A percentile compares a stretch with the other conserved stretches of the same genome.
These are phyloP conservation scores for Fusarium udum DNA, from an alignment of 2,329 filamentous ascomycete genomes.

Conservation along the genomic window DNA sequence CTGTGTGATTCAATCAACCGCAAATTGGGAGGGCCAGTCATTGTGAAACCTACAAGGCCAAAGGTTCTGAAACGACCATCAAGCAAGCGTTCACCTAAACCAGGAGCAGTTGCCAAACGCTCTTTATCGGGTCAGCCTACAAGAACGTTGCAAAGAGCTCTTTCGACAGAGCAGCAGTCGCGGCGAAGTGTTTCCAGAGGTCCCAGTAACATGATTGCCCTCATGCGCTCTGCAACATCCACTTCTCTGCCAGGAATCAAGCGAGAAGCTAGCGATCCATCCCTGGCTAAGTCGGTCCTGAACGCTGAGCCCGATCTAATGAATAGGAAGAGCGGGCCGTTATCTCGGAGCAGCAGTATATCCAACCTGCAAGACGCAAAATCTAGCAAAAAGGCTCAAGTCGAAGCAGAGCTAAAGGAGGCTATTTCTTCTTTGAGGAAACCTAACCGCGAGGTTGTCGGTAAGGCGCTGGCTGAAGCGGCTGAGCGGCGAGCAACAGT, in stretches of 20 bases:
- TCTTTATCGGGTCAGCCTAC: slow-evolving; percentile 52
- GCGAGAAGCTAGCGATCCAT: slow-evolving; percentile 72
- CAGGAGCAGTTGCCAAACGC: slow-evolving; percentile 63
- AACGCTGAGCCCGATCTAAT: slow-evolving; percentile 51
- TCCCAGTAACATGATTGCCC: slow-evolving; percentile 66
- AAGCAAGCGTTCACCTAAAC: slow-evolving; percentile 57
- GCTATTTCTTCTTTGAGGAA: slow-evolving; percentile 79
- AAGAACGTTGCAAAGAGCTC: slow-evolving; percentile 69
- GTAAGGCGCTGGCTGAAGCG: slow-evolving; percentile 72
- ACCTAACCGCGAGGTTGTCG: slow-evolving; percentile 77
- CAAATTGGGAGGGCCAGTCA: slow-evolving; percentile 78
- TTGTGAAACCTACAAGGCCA: slow-evolving; percentile 63
- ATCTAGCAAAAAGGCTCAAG: slow-evolving; percentile 70
- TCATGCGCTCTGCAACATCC: slow-evolving; percentile 75
- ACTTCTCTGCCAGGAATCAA: slow-evolving; percentile 70
- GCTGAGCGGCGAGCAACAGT: slow-evolving; percentile 68
- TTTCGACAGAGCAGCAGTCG: slow-evolving; percentile 66
- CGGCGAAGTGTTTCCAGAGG: slow-evolving; percentile 65
- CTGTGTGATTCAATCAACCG: slow-evolving; percentile 75
- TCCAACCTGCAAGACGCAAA: slow-evolving; percentile 64
- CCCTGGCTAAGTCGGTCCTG: slow-evolving; percentile 59
- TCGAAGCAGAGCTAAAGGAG: slow-evolving; percentile 76
- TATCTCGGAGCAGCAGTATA: slow-evolving; percentile 57
- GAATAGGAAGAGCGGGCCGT: slow-evolving; percentile 53
- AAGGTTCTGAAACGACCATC: slow-evolving; percentile 57